Percentiles rank a stretch among this genome's conserved stretches.
Conservation (phyloP, 108 stramenopile species). For the Cylindrotheca fusiformis region DNA sequence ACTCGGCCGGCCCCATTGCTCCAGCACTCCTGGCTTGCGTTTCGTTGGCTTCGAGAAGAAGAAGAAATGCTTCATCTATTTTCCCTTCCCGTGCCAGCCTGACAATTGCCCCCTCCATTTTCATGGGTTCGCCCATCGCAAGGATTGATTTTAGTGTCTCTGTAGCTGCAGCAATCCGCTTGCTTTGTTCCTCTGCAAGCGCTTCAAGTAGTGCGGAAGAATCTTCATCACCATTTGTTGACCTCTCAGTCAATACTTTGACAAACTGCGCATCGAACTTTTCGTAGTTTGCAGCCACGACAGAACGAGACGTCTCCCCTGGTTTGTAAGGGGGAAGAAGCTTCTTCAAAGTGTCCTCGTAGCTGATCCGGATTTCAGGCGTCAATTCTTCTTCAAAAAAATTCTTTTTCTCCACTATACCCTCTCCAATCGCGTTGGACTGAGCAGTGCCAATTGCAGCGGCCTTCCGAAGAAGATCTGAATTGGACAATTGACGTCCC, state of each 20-base stretch:
- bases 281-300: conserved; percentile 73
- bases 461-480: conserved; percentile 76
- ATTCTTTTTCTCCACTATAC: conserved; percentile 35
- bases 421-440: conserved; percentile 14
- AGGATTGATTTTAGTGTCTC: conserved; percentile 63
- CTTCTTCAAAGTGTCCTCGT: conserved; percentile 70
- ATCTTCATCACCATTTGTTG: conserved; percentile 58
- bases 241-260: conserved; percentile 36
- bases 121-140: conserved; percentile 77
- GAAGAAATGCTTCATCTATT: conserved; percentile 79
- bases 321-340: conserved; percentile 81
- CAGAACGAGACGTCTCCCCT: conserved; percentile 57
- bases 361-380: conserved; percentile 84
- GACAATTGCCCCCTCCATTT: conserved; percentile 85
- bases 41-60: conserved; percentile 84
- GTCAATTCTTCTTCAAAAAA: conserved; percentile 79
- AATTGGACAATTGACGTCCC: conserved; percentile 57
- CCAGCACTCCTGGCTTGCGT: conserved; percentile 77
- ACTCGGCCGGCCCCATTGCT: conserved; percentile 66
- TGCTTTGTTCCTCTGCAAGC: conserved; percentile 67
- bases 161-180: conserved; percentile 62
- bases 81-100: conserved; percentile 71
- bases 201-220: conserved; percentile 62
- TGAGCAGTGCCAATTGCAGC: conserved; percentile 61
- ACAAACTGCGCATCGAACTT: conserved; percentile 56